Conservation (phyloP, 2,329 filamentous ascomycete species). For the Pestalotiopsis sp. region DNA sequence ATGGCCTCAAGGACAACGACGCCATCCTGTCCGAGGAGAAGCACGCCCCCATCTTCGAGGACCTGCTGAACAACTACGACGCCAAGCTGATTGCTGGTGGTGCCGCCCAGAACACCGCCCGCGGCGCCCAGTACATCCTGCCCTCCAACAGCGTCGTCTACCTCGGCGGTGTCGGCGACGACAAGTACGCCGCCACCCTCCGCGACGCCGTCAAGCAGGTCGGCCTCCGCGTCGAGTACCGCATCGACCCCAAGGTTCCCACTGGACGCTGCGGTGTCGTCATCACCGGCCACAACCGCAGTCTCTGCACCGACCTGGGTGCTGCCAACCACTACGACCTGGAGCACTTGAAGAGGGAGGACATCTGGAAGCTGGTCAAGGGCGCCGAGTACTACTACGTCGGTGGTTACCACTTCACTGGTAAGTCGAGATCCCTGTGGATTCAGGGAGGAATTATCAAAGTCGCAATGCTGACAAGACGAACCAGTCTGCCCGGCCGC, state of each 20-base stretch:
- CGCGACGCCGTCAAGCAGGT: constrained; percentile 83
- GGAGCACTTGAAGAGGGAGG: constrained; percentile 86
- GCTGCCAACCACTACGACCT: constrained; percentile 97
- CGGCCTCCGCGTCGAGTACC: constrained; percentile 93
- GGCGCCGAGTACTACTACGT: constrained; percentile 89
- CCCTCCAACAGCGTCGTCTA: constrained; percentile 88
- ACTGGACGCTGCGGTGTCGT: constrained; percentile 95
- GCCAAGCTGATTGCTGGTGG: constrained; percentile 95
- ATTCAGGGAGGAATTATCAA: too few species aligned
- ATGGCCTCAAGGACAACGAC: constrained; percentile 92
- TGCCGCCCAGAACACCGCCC: constrained; percentile 95
- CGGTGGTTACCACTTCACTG: constrained; percentile 94
- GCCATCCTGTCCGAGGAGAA: constrained; percentile 94
- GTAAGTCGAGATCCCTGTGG: constrained; percentile 29
- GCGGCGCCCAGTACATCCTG: constrained; percentile 95
- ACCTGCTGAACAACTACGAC: constrained; percentile 88
- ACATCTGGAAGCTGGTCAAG: constrained; percentile 92
- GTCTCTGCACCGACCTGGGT: constrained; percentile 91
- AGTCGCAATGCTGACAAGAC: constrained; percentile 1
- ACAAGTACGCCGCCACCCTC: constrained; percentile 93
- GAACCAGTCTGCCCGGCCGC: constrained; percentile 79
- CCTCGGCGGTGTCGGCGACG: constrained; percentile 90
- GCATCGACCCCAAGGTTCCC: constrained; percentile 79
- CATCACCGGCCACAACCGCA: constrained; percentile 95
- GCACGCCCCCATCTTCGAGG: constrained; percentile 89